Evolutionary conservation across 805 yeast species (phyloP), one percentile per base, ranked within the genome.

Genomic region (Torulaspora quercuum): DNA sequence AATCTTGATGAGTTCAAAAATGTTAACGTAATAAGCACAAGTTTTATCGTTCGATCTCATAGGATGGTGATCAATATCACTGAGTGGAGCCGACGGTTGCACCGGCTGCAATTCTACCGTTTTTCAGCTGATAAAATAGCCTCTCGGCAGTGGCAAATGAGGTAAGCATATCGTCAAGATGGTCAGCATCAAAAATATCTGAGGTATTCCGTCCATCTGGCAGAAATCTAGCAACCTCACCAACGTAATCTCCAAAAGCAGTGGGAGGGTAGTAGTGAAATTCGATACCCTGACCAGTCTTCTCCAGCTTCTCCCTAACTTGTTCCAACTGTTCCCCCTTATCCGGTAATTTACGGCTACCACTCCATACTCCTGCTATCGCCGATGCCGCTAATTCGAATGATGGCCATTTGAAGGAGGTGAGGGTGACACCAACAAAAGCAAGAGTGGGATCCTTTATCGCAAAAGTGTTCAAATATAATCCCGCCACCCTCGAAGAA

Each of bases 291-390:
- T 41, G 43, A 1, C 44, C 63, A 9, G 45, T 44, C 3, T 33
- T 31, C 8, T 46, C 49, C 18, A 62, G 34, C 29, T 63, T 46
- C 6, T 52, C 36, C 6, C 39, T 13, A 21, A 61, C 67, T 67
- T 71, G 67, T 6, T 48, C 39, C 12, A 35, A 38, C 48, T 72
- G 76, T 15, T 65, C 70, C 17, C 63, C 63, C 10, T 50, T 42
- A 0, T 65, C 27, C 1, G 80, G 79, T 16, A 73, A 50, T 7
- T 44, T 9, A 16, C 52, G 57, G 18, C 59, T 58, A 10, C 66
- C 65, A 2, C 75, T 61, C 76, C 78, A 75, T 3, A 73, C 70
- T n/a, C 80, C 80, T 10, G 76, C 75, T 33, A 75, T 59, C 0
- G 78, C 77, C n/a, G 76, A 71, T 1, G 77, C 74, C 30, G 65